Evolutionary conservation across 2,329 filamentous ascomycete species (phyloP).

Genomic region (Fusarium paranaense): DNA sequence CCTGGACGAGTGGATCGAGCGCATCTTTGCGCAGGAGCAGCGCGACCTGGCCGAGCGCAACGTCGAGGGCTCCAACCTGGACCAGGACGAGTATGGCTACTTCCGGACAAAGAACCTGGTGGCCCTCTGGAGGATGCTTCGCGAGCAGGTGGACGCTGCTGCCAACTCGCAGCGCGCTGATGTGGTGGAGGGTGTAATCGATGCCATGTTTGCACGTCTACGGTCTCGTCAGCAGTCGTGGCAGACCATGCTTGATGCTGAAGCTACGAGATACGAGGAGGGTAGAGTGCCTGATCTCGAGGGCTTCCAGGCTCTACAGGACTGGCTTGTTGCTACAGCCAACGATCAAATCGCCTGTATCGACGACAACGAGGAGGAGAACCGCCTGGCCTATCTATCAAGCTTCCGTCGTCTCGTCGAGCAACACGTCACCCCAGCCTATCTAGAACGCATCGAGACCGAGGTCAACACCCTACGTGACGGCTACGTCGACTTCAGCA

Average conservation of each 20-base stretch:
- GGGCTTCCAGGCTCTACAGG: slow-evolving; percentile 83
- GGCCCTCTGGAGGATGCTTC: slow-evolving; percentile 97
- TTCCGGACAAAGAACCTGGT: slow-evolving; percentile 92
- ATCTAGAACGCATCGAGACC: slow-evolving; percentile 77
- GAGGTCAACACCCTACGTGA: slow-evolving; percentile 84
- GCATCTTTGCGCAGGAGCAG: slow-evolving; percentile 86
- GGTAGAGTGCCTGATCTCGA: slow-evolving; percentile 67
- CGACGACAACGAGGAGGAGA: slow-evolving; percentile 85
- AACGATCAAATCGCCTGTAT: slow-evolving; percentile 99
- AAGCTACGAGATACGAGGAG: slow-evolving; percentile 78
- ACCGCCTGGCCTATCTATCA: slow-evolving; percentile 83
- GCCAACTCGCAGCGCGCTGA: slow-evolving; percentile 87
- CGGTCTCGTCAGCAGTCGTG: slow-evolving; percentile 85
- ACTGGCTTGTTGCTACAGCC: slow-evolving; percentile 96
- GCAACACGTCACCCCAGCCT: slow-evolving; percentile 81
- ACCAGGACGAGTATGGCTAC: slow-evolving; percentile 88
- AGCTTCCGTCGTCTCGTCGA: slow-evolving; percentile 88
- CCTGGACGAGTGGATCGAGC: slow-evolving; percentile 97
- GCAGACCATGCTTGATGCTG: slow-evolving; percentile 89
- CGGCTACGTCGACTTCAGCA: slow-evolving; percentile 94
- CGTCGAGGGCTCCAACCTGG: slow-evolving; percentile 79
- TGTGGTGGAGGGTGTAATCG: slow-evolving; percentile 93
- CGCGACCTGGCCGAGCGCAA: slow-evolving; percentile 84
- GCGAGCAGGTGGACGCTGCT: slow-evolving; percentile 89
- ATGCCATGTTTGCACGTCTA: slow-evolving; percentile 92